Evolutionary conservation across 495 filamentous ascomycete species (phyloP).

Genomic region (Lophium mytilinum): DNA sequence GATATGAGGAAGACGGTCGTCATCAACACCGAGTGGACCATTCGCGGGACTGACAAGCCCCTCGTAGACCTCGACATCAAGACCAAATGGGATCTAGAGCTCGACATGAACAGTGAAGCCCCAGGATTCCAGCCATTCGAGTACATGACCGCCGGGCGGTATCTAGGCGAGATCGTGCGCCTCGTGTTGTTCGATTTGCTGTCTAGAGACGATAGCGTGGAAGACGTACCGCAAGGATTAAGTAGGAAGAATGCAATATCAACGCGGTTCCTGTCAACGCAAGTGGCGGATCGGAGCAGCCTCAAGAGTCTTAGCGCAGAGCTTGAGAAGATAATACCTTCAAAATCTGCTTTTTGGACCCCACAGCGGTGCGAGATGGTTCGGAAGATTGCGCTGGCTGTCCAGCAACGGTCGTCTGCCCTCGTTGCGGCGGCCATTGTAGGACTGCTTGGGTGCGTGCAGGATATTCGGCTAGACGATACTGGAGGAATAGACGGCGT

Average conservation of each 20-base stretch:
- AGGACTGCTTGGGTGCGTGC: conserved; percentile 57
- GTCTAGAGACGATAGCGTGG: conserved; percentile 34
- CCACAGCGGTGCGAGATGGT: conserved; percentile 46
- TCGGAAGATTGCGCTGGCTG: conserved; percentile 52
- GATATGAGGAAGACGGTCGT: conserved; percentile 51
- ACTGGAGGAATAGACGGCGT: not conserved
- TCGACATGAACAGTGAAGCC: conserved; percentile 57
- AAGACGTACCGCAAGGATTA: conserved; percentile 52
- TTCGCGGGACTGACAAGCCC: conserved; percentile 61
- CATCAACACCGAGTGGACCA: conserved; percentile 83
- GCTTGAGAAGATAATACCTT: conserved; percentile 30
- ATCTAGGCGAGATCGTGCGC: conserved; percentile 75
- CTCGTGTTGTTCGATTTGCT: conserved; percentile 63
- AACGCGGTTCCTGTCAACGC: conserved; percentile 63
- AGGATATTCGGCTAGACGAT: conserved; percentile 44
- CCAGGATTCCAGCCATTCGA: conserved; percentile 83
- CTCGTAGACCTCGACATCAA: conserved; percentile 55
- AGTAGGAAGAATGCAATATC: conserved; percentile 55
- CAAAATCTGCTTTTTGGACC: conserved; percentile 51
- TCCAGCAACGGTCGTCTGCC: conserved; percentile 62
- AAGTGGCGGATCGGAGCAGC: conserved; percentile 45
- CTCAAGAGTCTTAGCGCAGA: conserved; percentile 37
- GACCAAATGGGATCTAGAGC: conserved; percentile 60
- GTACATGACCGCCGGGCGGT: conserved; percentile 79
- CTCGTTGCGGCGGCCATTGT: conserved; percentile 63